Conservation (phyloP, 352 stramenopile genomes). For the Phytophthora vignae region DNA sequence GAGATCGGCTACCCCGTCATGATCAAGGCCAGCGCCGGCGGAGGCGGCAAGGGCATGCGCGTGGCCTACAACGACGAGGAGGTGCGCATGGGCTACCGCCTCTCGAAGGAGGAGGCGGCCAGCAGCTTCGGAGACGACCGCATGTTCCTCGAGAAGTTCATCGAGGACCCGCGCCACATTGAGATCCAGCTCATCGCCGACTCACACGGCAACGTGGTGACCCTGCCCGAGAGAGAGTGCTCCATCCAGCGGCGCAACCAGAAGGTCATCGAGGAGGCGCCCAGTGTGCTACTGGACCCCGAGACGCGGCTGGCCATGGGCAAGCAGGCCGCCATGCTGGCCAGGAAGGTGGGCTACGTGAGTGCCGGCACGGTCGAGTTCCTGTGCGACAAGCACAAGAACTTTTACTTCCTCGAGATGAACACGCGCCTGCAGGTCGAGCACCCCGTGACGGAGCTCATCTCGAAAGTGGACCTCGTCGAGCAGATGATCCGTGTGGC, state of each 20-base stretch:
- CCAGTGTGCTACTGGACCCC: slow-evolving; percentile 88
- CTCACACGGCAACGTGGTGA: slow-evolving; percentile 89
- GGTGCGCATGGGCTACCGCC: slow-evolving; percentile 84
- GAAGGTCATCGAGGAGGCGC: slow-evolving; percentile 97
- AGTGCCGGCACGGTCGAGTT: slow-evolving; percentile 98
- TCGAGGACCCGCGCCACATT: slow-evolving; percentile 97
- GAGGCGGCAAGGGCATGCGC: slow-evolving; percentile 97
- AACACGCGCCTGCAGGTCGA: slow-evolving; percentile 96
- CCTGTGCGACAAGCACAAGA: slow-evolving; percentile 95
- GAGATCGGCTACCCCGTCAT: slow-evolving; percentile 98
- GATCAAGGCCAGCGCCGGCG: slow-evolving; percentile 97
- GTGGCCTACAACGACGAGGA: slow-evolving; percentile 94
- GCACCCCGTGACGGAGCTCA: slow-evolving; percentile 96
- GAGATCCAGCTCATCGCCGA: slow-evolving; percentile 98
- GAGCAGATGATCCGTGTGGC: slow-evolving; percentile 97
- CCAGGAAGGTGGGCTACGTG: slow-evolving; percentile 93
- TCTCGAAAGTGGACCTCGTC: slow-evolving; percentile 95
- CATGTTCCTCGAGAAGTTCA: slow-evolving; percentile 98
- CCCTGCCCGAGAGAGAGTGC: slow-evolving; percentile 96
- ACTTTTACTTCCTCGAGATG: slow-evolving; percentile 99
- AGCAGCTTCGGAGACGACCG: slow-evolving; percentile 96
- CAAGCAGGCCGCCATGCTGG: slow-evolving; percentile 92
- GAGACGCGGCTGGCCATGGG: slow-evolving; percentile 87
- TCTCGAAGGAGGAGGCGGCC: slow-evolving; percentile 89
- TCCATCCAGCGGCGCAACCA: slow-evolving; percentile 97